These are phyloP conservation scores for Solanum rostratum DNA, from an alignment of 257 asterid species.

Conservation along the genomic window DNA sequence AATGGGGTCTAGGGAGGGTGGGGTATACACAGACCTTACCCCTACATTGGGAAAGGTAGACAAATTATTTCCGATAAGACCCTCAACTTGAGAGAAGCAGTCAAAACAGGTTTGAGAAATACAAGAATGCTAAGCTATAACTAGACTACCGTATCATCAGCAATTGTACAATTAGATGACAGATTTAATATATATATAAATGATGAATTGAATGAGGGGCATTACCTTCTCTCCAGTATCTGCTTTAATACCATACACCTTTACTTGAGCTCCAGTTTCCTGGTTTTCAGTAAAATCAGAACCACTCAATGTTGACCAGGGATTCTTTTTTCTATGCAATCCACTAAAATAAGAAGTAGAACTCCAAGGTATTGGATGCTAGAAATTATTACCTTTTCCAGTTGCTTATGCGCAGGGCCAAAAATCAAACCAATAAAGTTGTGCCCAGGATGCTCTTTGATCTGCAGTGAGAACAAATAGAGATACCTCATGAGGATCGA, in stretches of 20 bases:
- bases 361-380: slow-evolving; percentile 1
- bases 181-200: not conserved
- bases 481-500: slow-evolving; percentile 5
- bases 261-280: slow-evolving; percentile 95
- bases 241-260: slow-evolving; percentile 59
- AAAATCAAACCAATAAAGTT: slow-evolving; percentile 51
- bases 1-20: not conserved
- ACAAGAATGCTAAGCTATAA: not conserved
- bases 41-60: not conserved
- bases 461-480: slow-evolving; percentile 38
- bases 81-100: not conserved
- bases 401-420: slow-evolving; percentile 64
- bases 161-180: not conserved
- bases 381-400: slow-evolving; percentile 60
- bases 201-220: not conserved
- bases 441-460: slow-evolving; percentile 62
- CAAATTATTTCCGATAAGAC: not conserved
- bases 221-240: slow-evolving; percentile 62
- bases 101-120: not conserved
- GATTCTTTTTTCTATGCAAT: not conserved
- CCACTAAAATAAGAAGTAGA: slow-evolving; percentile 3
- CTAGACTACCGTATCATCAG: not conserved
- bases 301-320: not conserved
- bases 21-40: not conserved
- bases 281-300: slow-evolving; percentile 18